Conservation (phyloP, 2,329 filamentous ascomycete genomes). For the Pyrenochaeta sp. region DNA sequence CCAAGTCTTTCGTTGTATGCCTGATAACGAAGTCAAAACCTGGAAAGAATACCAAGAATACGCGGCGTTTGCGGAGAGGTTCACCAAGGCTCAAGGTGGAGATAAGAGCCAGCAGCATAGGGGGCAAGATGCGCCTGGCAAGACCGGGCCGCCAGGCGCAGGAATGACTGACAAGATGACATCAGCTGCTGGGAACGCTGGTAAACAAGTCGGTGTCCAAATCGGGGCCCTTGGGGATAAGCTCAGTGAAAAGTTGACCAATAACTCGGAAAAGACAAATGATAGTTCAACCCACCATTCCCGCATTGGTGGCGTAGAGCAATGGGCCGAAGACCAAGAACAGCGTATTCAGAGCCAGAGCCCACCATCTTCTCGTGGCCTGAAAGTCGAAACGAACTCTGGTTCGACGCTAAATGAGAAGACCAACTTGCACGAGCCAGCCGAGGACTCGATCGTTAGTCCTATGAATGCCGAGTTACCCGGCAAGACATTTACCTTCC, state of each 20-base stretch:
- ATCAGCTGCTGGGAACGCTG: conserved; percentile 27
- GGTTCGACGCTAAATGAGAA: conserved; percentile 45
- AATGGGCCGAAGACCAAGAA: conserved; percentile 52
- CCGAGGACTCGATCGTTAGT: conserved; percentile 41
- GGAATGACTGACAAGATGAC: conserved; percentile 39
- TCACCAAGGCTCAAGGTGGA: conserved; percentile 70
- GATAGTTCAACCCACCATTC: conserved; percentile 18
- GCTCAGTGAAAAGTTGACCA: conserved; percentile 39
- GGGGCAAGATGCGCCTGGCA: conserved; percentile 57
- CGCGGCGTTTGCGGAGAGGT: conserved; percentile 77
- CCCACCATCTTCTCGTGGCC: conserved; percentile 9
- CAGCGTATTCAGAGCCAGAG: conserved; percentile 28
- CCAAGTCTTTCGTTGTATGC: conserved; percentile 94
- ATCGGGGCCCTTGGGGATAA: conserved; percentile 38
- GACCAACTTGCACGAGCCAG: conserved; percentile 23
- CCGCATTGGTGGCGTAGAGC: conserved; percentile 44
- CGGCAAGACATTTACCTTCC: conserved; percentile 38
- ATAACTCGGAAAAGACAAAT: conserved; percentile 25
- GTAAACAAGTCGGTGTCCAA: conserved; percentile 33
- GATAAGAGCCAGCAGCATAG: conserved; percentile 62
- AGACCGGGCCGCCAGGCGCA: conserved; percentile 59
- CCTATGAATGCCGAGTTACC: conserved; percentile 36
- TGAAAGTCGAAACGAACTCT: conserved; percentile 31
- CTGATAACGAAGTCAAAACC: conserved; percentile 89
- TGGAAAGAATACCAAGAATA: conserved; percentile 95